Percentiles rank a stretch among this genome's conserved stretches.
These are phyloP conservation scores for Neurospora terricola DNA, from an alignment of 495 filamentous ascomycete species.

Conservation along the genomic window DNA sequence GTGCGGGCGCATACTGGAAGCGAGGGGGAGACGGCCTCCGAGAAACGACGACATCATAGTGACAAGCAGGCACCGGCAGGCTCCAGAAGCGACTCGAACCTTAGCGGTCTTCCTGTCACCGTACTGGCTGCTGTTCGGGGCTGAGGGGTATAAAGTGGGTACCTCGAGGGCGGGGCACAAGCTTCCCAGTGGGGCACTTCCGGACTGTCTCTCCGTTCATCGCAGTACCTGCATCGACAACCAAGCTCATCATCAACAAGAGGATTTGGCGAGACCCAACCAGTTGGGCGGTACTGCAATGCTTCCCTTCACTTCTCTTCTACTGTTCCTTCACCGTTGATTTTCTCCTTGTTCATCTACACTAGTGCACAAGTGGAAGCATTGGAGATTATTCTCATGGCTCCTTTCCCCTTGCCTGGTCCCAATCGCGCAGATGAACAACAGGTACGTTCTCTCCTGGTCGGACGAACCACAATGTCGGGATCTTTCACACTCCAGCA, in stretches of 20 bases:
- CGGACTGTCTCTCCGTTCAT: not conserved
- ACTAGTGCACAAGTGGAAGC: too few relatives aligned
- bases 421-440: not conserved
- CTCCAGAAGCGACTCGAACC: slow-evolving; percentile 17
- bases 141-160: not conserved
- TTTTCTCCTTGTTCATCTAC: not conserved
- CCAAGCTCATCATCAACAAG: not conserved
- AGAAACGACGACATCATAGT: slow-evolving; percentile 4
- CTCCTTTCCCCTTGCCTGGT: too few relatives aligned
- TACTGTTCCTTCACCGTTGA: not conserved
- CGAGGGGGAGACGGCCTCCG: not conserved
- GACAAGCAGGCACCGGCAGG: not conserved
- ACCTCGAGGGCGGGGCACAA: not conserved
- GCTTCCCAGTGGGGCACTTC: not conserved
- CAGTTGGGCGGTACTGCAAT: not conserved
- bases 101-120: slow-evolving; percentile 2
- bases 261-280: not conserved
- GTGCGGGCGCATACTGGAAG: not conserved
- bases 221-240: not conserved
- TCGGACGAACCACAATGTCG: not conserved
- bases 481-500: not conserved
- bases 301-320: not conserved
- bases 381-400: too few relatives aligned
- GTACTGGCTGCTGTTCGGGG: not conserved
- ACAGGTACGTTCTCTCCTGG: not conserved